Conservation (phyloP, 73 alveolate species). For the Paramecium sexaurelia region DNA sequence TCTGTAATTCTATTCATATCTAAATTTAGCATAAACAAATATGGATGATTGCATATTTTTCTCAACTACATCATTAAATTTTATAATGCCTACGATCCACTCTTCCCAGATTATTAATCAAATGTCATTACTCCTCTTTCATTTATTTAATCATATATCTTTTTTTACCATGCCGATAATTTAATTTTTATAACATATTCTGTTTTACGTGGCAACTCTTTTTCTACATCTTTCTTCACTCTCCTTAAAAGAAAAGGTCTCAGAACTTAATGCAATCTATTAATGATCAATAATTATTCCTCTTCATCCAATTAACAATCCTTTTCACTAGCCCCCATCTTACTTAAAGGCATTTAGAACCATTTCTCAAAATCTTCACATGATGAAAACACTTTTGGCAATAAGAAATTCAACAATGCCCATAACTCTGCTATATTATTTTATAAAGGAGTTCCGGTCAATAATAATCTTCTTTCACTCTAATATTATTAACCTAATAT, state of each 20-base stretch:
- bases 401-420: slow-evolving; percentile 95
- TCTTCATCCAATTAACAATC: slow-evolving; percentile 95
- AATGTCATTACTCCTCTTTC: slow-evolving; percentile 91
- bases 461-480: slow-evolving; percentile 91
- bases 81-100: slow-evolving; percentile 78
- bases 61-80: slow-evolving; percentile 98
- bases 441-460: slow-evolving; percentile 99
- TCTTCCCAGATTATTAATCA: slow-evolving; percentile 55
- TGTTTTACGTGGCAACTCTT: slow-evolving; percentile 96
- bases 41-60: slow-evolving; percentile 99
- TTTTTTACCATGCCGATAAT: slow-evolving; percentile 96
- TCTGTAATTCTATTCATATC: slow-evolving; percentile 74
- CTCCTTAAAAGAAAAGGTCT: slow-evolving; percentile 98
- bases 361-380: slow-evolving; percentile 99
- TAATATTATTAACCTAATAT: slow-evolving; percentile 91
- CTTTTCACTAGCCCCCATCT: slow-evolving; percentile 77
- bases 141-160: slow-evolving; percentile 89
- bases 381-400: slow-evolving; percentile 96
- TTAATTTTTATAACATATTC: slow-evolving; percentile 97
- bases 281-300: slow-evolving; percentile 93
- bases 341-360: slow-evolving; percentile 96
- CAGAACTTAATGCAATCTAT: slow-evolving; percentile 96
- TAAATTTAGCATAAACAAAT: slow-evolving; percentile 84
- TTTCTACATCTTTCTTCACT: slow-evolving; percentile 98
- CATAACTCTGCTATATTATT: slow-evolving; percentile 97